A percentile compares a stretch with the other conserved stretches of the same genome.
phyloP scores from a whole-genome alignment of 1,139 yeast genomes.

The Spathaspora sp. region DNA sequence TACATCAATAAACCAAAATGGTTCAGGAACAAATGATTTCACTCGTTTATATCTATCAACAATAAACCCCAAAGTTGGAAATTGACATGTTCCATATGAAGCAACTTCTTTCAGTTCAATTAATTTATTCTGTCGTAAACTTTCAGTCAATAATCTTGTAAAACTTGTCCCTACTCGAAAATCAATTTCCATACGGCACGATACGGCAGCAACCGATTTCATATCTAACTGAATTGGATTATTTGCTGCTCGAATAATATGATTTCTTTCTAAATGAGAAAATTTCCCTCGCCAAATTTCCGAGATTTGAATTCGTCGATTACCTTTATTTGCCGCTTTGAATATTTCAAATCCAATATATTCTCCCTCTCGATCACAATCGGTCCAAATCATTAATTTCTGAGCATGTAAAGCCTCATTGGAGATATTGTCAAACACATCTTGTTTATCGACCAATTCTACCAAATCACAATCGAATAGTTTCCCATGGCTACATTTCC shows the following conservation, averaged over 20 bases:
- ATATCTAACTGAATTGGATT: conserved; percentile 64
- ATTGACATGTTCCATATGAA: conserved; percentile 95
- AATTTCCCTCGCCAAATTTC: conserved; percentile 74
- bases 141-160: conserved; percentile 70
- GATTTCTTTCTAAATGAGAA: conserved; percentile 80
- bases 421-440: conserved; percentile 68
- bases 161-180: conserved; percentile 87
- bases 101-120: conserved; percentile 29
- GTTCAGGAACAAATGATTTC: conserved; percentile 68
- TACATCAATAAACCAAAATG: conserved; percentile 73
- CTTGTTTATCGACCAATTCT: conserved; percentile 39
- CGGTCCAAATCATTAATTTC: conserved; percentile 92
- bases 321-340: conserved; percentile 62
- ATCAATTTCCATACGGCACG: conserved; percentile 84
- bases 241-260: conserved; percentile 72
- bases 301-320: conserved; percentile 43
- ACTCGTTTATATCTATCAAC: conserved; percentile 90
- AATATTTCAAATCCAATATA: conserved; percentile 87
- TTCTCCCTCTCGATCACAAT: conserved; percentile 98
- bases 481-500: conserved; percentile 59
- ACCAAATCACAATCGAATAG: conserved; percentile 67
- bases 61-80: conserved; percentile 94
- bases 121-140: conserved; percentile 33
- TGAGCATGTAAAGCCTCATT: conserved; percentile 62
- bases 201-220: conserved; percentile 78